A percentile compares a stretch with the other conserved stretches of the same genome.
Conservation (phyloP, 192 early-diverging fungal genomes). For the Backusella psychrophila region DNA sequence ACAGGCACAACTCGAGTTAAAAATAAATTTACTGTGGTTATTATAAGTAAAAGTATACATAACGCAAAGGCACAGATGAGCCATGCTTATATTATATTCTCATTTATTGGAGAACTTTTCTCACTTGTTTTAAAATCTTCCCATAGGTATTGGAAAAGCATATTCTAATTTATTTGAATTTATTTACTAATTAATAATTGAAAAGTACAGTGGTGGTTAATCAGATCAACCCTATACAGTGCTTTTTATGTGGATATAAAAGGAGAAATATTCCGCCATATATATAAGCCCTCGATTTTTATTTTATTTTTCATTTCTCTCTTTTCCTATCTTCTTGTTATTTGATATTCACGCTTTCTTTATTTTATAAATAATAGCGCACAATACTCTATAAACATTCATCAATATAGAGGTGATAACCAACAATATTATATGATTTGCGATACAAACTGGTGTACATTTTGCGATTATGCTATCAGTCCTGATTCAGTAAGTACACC, state of each 20-base stretch:
- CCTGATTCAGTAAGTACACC: constrained; percentile 15
- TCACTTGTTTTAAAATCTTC: no score
- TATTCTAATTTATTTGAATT: no score
- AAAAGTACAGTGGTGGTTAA: background rate
- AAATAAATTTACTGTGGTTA: no score
- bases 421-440: background rate
- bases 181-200: no score
- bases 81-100: no score
- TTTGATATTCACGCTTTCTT: background rate
- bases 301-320: background rate
- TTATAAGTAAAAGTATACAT: no score
- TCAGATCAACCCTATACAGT: background rate
- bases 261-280: background rate
- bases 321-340: background rate
- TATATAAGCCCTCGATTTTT: background rate
- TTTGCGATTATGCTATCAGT: constrained; percentile 14
- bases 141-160: no score
- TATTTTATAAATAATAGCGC: background rate
- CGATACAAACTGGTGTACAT: constrained; percentile 24
- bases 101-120: no score
- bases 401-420: background rate
- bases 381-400: background rate
- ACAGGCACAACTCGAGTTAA: no score
- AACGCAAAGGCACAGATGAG: no score
- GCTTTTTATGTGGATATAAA: background rate